Evolutionary conservation across 1,139 yeast species (phyloP).

Genomic region (Pichia sp.): DNA sequence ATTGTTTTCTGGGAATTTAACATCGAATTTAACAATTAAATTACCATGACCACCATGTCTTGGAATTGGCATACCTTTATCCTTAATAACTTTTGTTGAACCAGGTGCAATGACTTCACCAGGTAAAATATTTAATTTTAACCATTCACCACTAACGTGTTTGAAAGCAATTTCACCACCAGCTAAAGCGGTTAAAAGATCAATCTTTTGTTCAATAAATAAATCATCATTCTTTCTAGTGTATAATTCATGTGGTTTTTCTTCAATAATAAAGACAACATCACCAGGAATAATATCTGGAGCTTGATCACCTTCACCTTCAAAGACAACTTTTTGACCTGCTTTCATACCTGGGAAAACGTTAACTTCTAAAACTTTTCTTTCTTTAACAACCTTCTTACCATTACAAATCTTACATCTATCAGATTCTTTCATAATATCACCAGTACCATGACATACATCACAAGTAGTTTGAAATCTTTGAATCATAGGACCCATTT

Average conservation of each 20-base stretch:
- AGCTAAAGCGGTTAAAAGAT: slow-evolving; percentile 87
- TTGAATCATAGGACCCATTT: slow-evolving; percentile 99
- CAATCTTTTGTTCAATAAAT: slow-evolving; percentile 79
- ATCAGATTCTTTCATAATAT: slow-evolving; percentile 79
- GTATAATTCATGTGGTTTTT: slow-evolving; percentile 75
- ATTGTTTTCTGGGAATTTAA: slow-evolving; percentile 63
- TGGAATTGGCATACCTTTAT: slow-evolving; percentile 92
- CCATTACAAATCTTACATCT: slow-evolving; percentile 86
- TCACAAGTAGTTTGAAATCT: slow-evolving; percentile 96
- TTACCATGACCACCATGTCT: slow-evolving; percentile 74
- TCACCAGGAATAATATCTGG: slow-evolving; percentile 96
- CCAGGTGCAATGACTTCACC: slow-evolving; percentile 95
- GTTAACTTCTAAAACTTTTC: slow-evolving; percentile 91
- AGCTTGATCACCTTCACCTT: slow-evolving; percentile 97
- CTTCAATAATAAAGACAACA: slow-evolving; percentile 85
- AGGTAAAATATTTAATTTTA: slow-evolving; percentile 75
- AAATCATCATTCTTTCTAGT: slow-evolving; percentile 89
- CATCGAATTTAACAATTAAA: slow-evolving; percentile 61
- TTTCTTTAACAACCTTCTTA: slow-evolving; percentile 79
- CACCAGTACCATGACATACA: slow-evolving; percentile 89
- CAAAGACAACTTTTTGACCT: slow-evolving; percentile 85
- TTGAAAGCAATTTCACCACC: slow-evolving; percentile 89
- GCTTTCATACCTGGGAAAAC: slow-evolving; percentile 96
- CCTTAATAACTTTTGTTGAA: slow-evolving; percentile 70
- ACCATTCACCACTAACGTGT: slow-evolving; percentile 83